Evolutionary conservation across 2,329 filamentous ascomycete species (phyloP).

Genomic region (Ceratocystiopsis sp.): DNA sequence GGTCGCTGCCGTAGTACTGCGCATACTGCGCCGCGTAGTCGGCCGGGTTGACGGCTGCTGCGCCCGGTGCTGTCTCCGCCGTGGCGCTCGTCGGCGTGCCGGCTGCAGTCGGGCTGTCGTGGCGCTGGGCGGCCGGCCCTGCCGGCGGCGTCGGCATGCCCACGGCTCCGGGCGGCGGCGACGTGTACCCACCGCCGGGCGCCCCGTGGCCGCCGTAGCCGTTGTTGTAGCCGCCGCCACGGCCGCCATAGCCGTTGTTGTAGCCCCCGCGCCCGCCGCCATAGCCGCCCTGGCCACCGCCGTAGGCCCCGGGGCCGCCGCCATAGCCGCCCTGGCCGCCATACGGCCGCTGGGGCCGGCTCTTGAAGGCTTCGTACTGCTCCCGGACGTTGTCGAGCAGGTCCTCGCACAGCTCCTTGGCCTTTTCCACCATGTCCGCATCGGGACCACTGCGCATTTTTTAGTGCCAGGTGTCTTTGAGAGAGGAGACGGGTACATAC

Average conservation of each 20-base stretch:
- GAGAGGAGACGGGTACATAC: slow-evolving; percentile 33
- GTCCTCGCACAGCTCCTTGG: slow-evolving; percentile 78
- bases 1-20: slow-evolving; percentile 61
- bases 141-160: slow-evolving; percentile 9
- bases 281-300: slow-evolving; percentile 12
- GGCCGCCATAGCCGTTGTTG: slow-evolving; percentile 15
- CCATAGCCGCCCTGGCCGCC: slow-evolving; percentile 31
- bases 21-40: slow-evolving; percentile 74
- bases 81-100: background rate
- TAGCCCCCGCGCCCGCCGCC: slow-evolving; percentile 26
- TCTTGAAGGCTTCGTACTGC: slow-evolving; percentile 85
- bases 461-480: too few relatives aligned
- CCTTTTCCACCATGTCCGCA: slow-evolving; percentile 66
- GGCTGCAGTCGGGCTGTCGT: background rate
- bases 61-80: slow-evolving; percentile 14
- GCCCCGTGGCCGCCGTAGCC: slow-evolving; percentile 15
- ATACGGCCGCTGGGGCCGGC: slow-evolving; percentile 52
- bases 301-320: slow-evolving; percentile 23
- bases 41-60: slow-evolving; percentile 24
- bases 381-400: slow-evolving; percentile 72
- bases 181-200: slow-evolving; percentile 17
- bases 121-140: too few relatives aligned
- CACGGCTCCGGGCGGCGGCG: slow-evolving; percentile 15
- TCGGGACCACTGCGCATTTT: slow-evolving; percentile 55
- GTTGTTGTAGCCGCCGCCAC: slow-evolving; percentile 8